Conservation (phyloP, 1,139 yeast genomes). For the Protomyces gravidus region DNA sequence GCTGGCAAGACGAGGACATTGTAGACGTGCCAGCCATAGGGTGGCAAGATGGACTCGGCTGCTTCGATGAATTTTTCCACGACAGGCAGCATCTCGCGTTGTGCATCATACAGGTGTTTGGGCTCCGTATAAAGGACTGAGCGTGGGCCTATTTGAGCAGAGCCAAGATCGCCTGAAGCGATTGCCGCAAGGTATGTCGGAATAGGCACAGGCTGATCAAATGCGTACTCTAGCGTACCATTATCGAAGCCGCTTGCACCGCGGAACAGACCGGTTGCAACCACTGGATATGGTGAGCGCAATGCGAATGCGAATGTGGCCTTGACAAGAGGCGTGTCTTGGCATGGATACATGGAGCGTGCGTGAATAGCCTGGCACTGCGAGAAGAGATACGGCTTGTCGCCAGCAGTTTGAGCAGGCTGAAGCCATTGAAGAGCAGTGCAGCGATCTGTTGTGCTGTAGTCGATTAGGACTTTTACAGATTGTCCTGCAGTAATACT, state of each 20-base stretch:
- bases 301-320: conserved; percentile 59
- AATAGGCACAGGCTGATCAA: conserved; percentile 74
- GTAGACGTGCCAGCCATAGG: conserved; percentile 80
- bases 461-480: conserved; percentile 48
- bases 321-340: conserved; percentile 85
- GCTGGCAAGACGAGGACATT: conserved; percentile 77
- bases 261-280: conserved; percentile 35
- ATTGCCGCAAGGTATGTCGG: conserved; percentile 80
- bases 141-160: conserved; percentile 76
- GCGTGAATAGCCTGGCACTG: conserved; percentile 93
- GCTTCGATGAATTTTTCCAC: conserved; percentile 70
- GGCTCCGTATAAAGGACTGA: conserved; percentile 81
- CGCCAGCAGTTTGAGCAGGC: conserved; percentile 74
- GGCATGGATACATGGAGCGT: conserved; percentile 80
- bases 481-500: conserved; percentile 31
- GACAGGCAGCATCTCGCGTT: conserved; percentile 75
- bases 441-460: conserved; percentile 65
- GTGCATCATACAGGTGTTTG: conserved; percentile 58
- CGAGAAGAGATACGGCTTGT: conserved; percentile 73
- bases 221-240: conserved; percentile 41
- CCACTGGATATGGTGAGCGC: conserved; percentile 45
- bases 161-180: conserved; percentile 74
- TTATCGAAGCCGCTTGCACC: conserved; percentile 34
- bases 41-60: conserved; percentile 76
- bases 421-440: conserved; percentile 84